Base-by-base conservation (phyloP, 1,284 basidiomycete species). In the Neotropicomus parvogracilis region DNA sequence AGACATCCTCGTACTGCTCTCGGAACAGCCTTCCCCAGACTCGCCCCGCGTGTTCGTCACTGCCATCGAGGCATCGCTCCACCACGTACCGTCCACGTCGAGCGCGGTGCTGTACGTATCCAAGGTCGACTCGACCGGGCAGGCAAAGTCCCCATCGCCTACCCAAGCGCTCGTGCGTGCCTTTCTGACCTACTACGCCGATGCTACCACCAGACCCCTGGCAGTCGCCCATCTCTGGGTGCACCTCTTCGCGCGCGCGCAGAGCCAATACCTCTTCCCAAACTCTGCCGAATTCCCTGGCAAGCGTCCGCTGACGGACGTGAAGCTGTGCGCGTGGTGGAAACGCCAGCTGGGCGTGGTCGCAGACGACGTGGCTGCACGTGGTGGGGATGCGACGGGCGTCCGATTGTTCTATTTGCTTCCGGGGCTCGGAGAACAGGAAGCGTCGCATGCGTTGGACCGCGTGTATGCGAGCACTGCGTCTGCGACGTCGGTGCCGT, bases 101-200 rank as follows among this genome's bases (percentile, higher is more conserved):
- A 80, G 78, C 46, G 83, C 82, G 1, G 78, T 99, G 29, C 70
- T 99, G 19, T 97, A 98, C 68, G 77, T 98, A 39, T 90, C 91
- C 42, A 99, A 99, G 69, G 83, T 97, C 47, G 97, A 98, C 66
- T 85, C 93, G 12, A 93, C 92, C 0, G 95, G 95, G 0, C 91
- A 90, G 55, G 81, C 75, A 0, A 58, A 60, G 24, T 49, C 65
- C 7, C 81, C 80, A 3, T 75, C 84, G 39, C 80, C 88, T 1
- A 91, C 91, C 0, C 69, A 78, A 1, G 66, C 75, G 3, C 79
- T 97, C 45, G 82, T 91, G 29, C 72, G 75, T 20, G 73, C 85
- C 0, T 77, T 95, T 50, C 59, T 97, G 9, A 53, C 62, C 4
- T 90, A 79, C 69, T 90, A 90, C 66, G 76, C 83, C 29, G 71